Evolutionary conservation across 73 alveolate genomes (phyloP).

Genomic region (Tetrahymena borealis): DNA sequence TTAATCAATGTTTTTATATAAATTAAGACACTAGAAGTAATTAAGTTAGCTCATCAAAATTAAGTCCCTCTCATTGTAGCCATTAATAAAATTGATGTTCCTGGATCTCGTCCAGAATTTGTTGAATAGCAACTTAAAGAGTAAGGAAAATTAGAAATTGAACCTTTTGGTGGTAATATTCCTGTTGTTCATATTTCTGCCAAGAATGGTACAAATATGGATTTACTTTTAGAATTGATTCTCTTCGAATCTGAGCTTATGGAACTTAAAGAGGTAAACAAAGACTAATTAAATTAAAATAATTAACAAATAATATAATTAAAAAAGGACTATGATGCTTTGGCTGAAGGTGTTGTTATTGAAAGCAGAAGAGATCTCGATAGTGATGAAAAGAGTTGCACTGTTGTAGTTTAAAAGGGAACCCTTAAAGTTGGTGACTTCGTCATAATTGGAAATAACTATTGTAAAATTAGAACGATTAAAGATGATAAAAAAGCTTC

Average conservation of each 20-base stretch:
- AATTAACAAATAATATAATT: conserved; percentile 40
- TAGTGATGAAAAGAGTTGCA: conserved; percentile 55
- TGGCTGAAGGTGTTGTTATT: conserved; percentile 40
- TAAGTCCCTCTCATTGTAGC: conserved; percentile 81
- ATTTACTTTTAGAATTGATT: conserved; percentile 56
- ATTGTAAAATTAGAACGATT: conserved; percentile 65
- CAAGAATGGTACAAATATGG: conserved; percentile 46
- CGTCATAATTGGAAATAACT: conserved; percentile 61
- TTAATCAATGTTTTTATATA: neutral
- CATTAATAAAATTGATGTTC: conserved; percentile 78
- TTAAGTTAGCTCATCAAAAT: conserved; percentile 56
- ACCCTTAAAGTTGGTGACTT: conserved; percentile 54
- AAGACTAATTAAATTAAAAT: conserved; percentile 23
- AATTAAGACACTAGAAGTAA: conserved; percentile 76
- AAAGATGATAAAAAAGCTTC: conserved; percentile 52
- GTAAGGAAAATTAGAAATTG: conserved; percentile 49
- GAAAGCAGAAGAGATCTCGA: conserved; percentile 50
- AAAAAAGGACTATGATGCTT: neutral
- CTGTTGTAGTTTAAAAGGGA: conserved; percentile 67
- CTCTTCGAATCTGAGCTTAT: conserved; percentile 46
- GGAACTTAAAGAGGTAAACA: conserved; percentile 46
- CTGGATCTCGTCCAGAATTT: conserved; percentile 61
- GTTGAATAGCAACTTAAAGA: conserved; percentile 50
- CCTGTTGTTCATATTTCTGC: conserved; percentile 74
- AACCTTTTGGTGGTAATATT: conserved; percentile 70